Evolutionary conservation across 768 basidiomycete species (phyloP).

Genomic region (Kwoniella mangroviensis): DNA sequence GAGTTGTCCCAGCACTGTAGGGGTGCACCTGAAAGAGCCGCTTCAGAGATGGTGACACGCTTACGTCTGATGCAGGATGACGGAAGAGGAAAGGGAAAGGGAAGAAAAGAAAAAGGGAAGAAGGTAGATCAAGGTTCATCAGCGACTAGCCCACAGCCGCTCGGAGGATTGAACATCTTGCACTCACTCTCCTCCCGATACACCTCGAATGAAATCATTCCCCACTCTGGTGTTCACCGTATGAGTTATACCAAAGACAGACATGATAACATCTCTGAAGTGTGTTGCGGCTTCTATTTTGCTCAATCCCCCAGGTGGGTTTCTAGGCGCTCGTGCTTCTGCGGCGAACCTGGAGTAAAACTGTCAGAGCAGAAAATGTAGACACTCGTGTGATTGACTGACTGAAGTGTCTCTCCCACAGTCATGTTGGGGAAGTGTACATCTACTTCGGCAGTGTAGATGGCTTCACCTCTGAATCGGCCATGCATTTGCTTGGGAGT

Average conservation of each 20-base stretch:
- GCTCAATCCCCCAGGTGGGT: constrained; percentile 57
- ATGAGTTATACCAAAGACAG: constrained; percentile 77
- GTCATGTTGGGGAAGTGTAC: constrained; percentile 58
- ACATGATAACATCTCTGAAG: constrained; percentile 64
- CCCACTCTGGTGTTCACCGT: constrained; percentile 75
- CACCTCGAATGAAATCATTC: constrained; percentile 69
- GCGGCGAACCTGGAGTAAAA: constrained; percentile 37
- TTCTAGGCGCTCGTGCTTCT: constrained; percentile 54
- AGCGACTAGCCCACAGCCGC: no score
- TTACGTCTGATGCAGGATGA: constrained; percentile 60
- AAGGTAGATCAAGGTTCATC: background rate
- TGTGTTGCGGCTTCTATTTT: constrained; percentile 58
- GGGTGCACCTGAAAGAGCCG: constrained; percentile 69
- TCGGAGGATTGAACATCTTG: background rate
- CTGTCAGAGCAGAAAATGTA: background rate
- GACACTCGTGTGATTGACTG: constrained; percentile 26
- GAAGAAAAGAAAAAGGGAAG: background rate
- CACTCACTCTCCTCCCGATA: constrained; percentile 61
- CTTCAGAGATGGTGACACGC: constrained; percentile 81
- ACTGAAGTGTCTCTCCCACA: constrained; percentile 54
- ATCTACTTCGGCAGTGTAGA: constrained; percentile 59
- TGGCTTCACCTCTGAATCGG: constrained; percentile 60
- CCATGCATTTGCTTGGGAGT: constrained; percentile 61
- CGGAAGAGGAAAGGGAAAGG: background rate
- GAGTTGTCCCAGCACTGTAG: constrained; percentile 75